Evolutionary conservation across 129 eudicot genomes (phyloP), one percentile per base, ranked within the genome.

Genomic region (Centella asiatica): DNA sequence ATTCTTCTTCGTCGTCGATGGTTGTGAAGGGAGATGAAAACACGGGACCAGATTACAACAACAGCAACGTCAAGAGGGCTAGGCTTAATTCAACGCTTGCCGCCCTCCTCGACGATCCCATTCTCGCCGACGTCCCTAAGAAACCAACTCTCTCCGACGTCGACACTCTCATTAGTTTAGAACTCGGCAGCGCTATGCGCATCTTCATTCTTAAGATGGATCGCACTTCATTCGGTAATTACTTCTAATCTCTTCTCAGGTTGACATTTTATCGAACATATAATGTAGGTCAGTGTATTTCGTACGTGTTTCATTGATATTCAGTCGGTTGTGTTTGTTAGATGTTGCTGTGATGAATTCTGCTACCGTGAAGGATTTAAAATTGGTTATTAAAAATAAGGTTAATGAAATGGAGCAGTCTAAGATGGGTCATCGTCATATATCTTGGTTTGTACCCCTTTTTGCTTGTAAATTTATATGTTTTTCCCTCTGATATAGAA

Each of bases 151-250:
- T 92, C 18, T 75, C 96, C 18, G 90, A 87, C 29, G 98, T 92
- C 3, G 95, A 92, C 74, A 92, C 90, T 44, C 94, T 87, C 67
- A 92, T 92, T 69, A 87, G 83, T 77, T 72, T 79, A 74, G 95
- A 92, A 71, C 98, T 92, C 20, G 95, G 98, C 55, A 92, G 96
- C 46, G 98, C 96, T 53, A 92, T 92, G 98, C 86, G 95, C 53
- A 71, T 87, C 63, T 72, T 86, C 50, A 73, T 87, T 51, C 77
- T 82, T 44, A 92, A 92, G 66, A 55, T 84, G 75, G 96, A 92
- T 37, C 33, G 61, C 47, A 81, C 85, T 31, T 71, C 88, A 36
- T 76, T 92, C 19, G 98, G 96, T 92, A 84, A 37, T 58, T 47
- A n/a, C 8, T 8, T 15, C 62, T 22, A 19, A 23, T 28, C 9